phyloP scores from a whole-genome alignment of 2,329 filamentous ascomycete genomes.

The Penicillium sp. region DNA sequence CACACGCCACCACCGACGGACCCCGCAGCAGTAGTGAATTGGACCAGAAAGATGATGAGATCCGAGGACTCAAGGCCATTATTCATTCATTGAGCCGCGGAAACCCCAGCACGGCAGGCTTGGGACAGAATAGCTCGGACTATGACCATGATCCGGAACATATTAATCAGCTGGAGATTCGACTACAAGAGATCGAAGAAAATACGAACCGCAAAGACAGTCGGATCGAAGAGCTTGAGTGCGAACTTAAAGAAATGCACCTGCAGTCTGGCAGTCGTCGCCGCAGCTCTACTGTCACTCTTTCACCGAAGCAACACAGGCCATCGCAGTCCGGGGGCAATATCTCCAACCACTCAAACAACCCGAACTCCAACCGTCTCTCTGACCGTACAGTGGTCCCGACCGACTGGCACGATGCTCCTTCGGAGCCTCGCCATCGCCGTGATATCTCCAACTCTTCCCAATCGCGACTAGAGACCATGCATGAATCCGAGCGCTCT shows the following conservation, averaged over 20 bases:
- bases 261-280: conserved; percentile 26
- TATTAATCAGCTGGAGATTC: conserved; percentile 68
- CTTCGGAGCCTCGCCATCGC: conserved; percentile 25
- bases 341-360: conserved; percentile 21
- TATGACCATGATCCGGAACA: conserved; percentile 54
- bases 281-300: conserved; percentile 39
- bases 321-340: conserved; percentile 28
- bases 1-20: conserved; percentile 46
- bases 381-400: conserved; percentile 46
- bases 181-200: conserved; percentile 73
- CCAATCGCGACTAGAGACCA: conserved; percentile 36
- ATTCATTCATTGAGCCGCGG: conserved; percentile 89
- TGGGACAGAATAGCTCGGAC: conserved; percentile 30
- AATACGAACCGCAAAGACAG: conserved; percentile 68
- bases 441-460: conserved; percentile 29
- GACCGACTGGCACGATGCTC: conserved; percentile 40
- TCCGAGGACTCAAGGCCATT: conserved; percentile 93
- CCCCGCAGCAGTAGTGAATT: conserved; percentile 65
- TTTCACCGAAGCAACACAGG: conserved; percentile 36
- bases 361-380: conserved; percentile 39
- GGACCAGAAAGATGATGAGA: conserved; percentile 95
- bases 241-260: conserved; percentile 60
- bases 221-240: conserved; percentile 82
- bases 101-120: conserved; percentile 30
- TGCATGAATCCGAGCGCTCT: conserved; percentile 47